A percentile compares a stretch with the other conserved stretches of the same genome.
These are phyloP conservation scores for Psophocarpus tetragonolobus DNA, from an alignment of 306 rosid genomes.

Conservation along the genomic window DNA sequence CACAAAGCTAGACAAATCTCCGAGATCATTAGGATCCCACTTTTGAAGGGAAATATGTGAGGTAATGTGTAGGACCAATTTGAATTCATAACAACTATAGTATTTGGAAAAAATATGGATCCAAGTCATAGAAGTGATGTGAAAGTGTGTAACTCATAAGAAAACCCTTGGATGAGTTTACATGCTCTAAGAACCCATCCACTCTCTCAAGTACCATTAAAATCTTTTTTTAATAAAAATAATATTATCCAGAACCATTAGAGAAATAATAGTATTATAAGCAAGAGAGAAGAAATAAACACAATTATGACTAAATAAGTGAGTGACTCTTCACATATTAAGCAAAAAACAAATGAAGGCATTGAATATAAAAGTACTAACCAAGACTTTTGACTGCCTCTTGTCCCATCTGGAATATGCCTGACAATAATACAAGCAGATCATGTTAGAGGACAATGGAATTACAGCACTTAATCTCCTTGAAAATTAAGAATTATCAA, in stretches of 20 bases:
- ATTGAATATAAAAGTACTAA: conserved; percentile 37
- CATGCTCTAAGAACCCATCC: background rate
- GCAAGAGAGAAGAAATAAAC: conserved; percentile 14
- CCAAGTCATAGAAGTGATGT: too few species aligned
- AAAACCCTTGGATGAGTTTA: too few species aligned
- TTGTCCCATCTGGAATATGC: conserved; percentile 89
- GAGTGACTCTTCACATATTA: background rate
- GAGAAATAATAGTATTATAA: background rate
- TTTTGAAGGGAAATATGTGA: too few species aligned
- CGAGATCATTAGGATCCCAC: too few species aligned
- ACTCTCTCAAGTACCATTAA: background rate
- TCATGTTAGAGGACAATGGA: conserved; percentile 6
- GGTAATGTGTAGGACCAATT: too few species aligned
- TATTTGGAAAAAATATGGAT: too few species aligned
- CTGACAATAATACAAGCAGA: conserved; percentile 40
- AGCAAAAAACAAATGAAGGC: background rate
- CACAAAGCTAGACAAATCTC: too few species aligned
- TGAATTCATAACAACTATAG: too few species aligned
- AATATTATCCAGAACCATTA: background rate
- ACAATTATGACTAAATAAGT: background rate
- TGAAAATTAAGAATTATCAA: background rate
- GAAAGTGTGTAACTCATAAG: too few species aligned
- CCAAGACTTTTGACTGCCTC: conserved; percentile 88
- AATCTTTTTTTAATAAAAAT: background rate
- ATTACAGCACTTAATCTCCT: background rate